Conservation (phyloP, 345 rosid species). For the Aurinia saxatilis region DNA sequence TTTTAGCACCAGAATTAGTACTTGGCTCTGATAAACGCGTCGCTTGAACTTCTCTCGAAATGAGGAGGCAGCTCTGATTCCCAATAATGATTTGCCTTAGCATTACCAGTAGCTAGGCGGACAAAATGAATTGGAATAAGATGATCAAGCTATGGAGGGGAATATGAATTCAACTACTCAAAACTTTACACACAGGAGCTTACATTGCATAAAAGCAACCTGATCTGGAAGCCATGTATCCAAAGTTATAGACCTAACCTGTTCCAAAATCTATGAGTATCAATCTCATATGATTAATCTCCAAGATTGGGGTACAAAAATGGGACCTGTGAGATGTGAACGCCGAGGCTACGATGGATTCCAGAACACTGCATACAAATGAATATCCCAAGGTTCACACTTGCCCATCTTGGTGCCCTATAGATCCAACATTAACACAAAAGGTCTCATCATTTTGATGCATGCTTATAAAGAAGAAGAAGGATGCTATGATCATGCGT, state of each 20-base stretch:
- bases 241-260: constrained; percentile 91
- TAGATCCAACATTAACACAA: constrained; percentile 1
- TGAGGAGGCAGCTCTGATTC: constrained; percentile 87
- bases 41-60: constrained; percentile 61
- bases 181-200: constrained; percentile 20
- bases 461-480: neutral
- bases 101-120: constrained; percentile 68
- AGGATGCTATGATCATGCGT: constrained; percentile 18
- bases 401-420: constrained; percentile 95
- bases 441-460: neutral
- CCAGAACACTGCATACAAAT: constrained; percentile 99
- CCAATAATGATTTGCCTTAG: constrained; percentile 77
- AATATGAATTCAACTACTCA: neutral
- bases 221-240: constrained; percentile 99
- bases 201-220: constrained; percentile 74
- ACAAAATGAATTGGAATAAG: neutral
- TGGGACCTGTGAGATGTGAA: constrained; percentile 85
- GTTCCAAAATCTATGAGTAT: neutral
- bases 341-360: constrained; percentile 87
- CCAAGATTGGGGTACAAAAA: neutral
- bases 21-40: constrained; percentile 82
- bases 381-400: constrained; percentile 94
- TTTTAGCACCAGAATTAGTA: constrained; percentile 41
- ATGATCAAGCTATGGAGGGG: neutral
- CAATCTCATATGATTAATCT: neutral